These are phyloP conservation scores for Fusarium sp. DNA, from an alignment of 2,329 filamentous ascomycete species.

Conservation along the genomic window DNA sequence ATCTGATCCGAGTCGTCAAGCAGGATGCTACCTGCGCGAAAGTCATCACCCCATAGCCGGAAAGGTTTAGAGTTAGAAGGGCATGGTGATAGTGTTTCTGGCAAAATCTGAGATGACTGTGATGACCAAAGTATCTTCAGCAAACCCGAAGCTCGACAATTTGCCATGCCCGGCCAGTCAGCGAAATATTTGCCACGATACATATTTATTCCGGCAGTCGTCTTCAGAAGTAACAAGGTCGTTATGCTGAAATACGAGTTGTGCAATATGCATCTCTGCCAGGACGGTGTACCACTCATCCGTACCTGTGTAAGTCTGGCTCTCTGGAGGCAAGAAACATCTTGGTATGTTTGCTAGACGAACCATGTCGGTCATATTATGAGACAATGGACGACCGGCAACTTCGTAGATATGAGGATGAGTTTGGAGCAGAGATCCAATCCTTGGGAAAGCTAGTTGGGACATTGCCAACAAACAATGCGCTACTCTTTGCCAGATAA, in stretches of 20 bases:
- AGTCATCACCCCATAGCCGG: constrained; percentile 50
- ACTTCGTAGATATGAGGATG: background rate
- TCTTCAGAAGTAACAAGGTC: constrained; percentile 49
- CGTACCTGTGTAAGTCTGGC: background rate
- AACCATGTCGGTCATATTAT: constrained; percentile 55
- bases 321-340: background rate
- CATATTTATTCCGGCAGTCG: constrained; percentile 56
- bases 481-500: constrained; percentile 51
- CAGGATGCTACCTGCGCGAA: constrained; percentile 36
- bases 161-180: constrained; percentile 43
- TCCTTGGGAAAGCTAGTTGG: constrained; percentile 47
- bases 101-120: background rate
- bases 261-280: constrained; percentile 54
- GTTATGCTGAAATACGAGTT: constrained; percentile 55
- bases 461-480: constrained; percentile 53
- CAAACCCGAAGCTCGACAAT: constrained; percentile 43
- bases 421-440: constrained; percentile 45
- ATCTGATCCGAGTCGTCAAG: background rate
- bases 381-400: background rate
- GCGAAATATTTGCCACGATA: constrained; percentile 54
- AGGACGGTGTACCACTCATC: constrained; percentile 50
- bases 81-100: constrained; percentile 16
- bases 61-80: constrained; percentile 37
- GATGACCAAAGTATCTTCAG: constrained; percentile 23
- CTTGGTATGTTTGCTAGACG: constrained; percentile 41